Conservation (phyloP, 2,329 filamentous ascomycete genomes). For the Sarocladium brachiariae region DNA sequence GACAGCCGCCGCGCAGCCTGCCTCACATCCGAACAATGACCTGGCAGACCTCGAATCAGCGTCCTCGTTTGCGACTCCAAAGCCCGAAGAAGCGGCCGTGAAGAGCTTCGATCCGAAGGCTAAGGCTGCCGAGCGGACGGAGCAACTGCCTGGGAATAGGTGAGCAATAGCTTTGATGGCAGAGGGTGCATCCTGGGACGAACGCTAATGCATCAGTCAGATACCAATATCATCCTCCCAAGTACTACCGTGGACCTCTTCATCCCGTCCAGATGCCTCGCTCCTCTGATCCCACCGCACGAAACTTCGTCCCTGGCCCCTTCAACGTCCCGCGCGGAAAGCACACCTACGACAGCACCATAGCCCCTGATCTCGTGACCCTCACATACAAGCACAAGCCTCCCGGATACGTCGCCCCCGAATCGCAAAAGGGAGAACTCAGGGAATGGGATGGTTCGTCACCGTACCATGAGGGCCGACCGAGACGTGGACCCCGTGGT, state of each 20-base stretch:
- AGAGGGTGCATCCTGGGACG: not conserved
- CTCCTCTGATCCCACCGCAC: conserved; percentile 77
- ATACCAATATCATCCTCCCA: conserved; percentile 91
- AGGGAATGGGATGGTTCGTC: conserved; percentile 84
- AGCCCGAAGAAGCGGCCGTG: conserved; percentile 29
- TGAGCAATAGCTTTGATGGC: conserved; percentile 18
- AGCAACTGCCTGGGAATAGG: conserved; percentile 41
- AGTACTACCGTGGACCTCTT: conserved; percentile 88
- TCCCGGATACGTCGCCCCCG: conserved; percentile 58
- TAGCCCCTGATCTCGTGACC: conserved; percentile 81
- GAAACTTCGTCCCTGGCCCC: conserved; percentile 82
- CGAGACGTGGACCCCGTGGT: conserved; percentile 77
- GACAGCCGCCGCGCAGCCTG: conserved; percentile 31
- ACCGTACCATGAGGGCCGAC: conserved; percentile 90
- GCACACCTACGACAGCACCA: conserved; percentile 82
- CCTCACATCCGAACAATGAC: conserved; percentile 17
- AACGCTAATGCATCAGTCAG: conserved; percentile 37
- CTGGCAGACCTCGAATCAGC: conserved; percentile 44
- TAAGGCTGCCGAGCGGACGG: conserved; percentile 26
- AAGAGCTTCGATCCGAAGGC: conserved; percentile 35
- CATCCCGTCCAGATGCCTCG: conserved; percentile 89
- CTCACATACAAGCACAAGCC: conserved; percentile 81
- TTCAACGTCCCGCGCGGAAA: conserved; percentile 82
- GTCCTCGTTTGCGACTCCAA: conserved; percentile 39
- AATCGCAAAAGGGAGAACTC: conserved; percentile 54